Percentiles rank a stretch among this genome's conserved stretches.
These are phyloP conservation scores for Discostella pseudostelligera DNA, from an alignment of 108 stramenopile species.

Conservation along the genomic window DNA sequence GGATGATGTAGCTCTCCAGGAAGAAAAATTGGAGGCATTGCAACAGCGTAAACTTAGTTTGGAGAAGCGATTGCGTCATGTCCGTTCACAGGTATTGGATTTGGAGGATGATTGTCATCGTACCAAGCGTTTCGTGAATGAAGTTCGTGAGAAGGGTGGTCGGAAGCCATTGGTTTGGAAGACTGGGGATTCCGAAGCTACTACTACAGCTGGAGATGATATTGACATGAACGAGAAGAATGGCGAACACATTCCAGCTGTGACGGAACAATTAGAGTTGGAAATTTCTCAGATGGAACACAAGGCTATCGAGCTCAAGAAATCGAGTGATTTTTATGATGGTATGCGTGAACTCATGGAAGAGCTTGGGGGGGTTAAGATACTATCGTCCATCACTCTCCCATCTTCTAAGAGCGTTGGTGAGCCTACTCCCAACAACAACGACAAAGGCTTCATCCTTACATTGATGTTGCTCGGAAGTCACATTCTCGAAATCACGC, in stretches of 20 bases:
- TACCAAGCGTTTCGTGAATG: slow-evolving; percentile 23
- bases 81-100: slow-evolving; percentile 22
- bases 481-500: slow-evolving; percentile 41
- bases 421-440: slow-evolving; percentile 17
- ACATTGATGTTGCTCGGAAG: slow-evolving; percentile 41
- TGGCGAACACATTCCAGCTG: slow-evolving; percentile 6
- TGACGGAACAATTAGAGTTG: slow-evolving; percentile 26
- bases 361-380: slow-evolving; percentile 64
- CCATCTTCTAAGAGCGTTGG: not conserved
- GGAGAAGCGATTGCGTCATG: slow-evolving; percentile 23
- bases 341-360: slow-evolving; percentile 60
- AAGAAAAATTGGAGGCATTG: slow-evolving; percentile 35
- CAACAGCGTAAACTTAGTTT: slow-evolving; percentile 14
- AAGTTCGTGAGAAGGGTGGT: slow-evolving; percentile 32
- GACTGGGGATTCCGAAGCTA: not conserved
- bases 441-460: slow-evolving; percentile 19
- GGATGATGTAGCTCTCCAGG: slow-evolving; percentile 30
- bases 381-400: slow-evolving; percentile 24
- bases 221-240: not conserved
- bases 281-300: slow-evolving; percentile 34
- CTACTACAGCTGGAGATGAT: not conserved
- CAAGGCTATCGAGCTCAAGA: slow-evolving; percentile 47
- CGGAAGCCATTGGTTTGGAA: slow-evolving; percentile 30
- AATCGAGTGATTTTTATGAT: slow-evolving; percentile 55
- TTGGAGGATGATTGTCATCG: slow-evolving; percentile 24